These are phyloP conservation scores for Thermothelomyces thermophilus DNA, from an alignment of 2,329 filamentous ascomycete genomes.

Conservation along the genomic window DNA sequence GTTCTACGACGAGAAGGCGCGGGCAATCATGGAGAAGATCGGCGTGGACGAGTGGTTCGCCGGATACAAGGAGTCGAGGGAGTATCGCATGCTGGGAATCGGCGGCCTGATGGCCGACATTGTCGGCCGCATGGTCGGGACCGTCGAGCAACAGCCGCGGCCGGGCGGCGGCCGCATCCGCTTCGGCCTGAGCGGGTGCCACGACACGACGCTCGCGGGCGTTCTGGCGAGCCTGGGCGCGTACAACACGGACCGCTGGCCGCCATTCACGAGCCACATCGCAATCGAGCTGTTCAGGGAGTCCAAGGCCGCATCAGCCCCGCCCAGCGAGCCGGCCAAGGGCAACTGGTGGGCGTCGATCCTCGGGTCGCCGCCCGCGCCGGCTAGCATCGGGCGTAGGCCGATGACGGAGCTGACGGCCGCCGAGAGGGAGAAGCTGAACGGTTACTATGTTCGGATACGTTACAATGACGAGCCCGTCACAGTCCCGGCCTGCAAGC, in stretches of 20 bases:
- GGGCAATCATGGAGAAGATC: constrained; percentile 65
- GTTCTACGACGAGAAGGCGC: constrained; percentile 75
- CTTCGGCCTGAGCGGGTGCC: constrained; percentile 77
- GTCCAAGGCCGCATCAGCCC: constrained; percentile 24
- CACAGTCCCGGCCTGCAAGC: constrained; percentile 72
- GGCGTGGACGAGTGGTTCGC: constrained; percentile 88
- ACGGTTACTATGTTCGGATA: constrained; percentile 80
- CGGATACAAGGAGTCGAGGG: constrained; percentile 74
- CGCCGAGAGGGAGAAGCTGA: constrained; percentile 52
- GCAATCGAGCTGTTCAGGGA: constrained; percentile 82
- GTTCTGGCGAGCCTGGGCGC: constrained; percentile 72
- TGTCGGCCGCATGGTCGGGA: constrained; percentile 65
- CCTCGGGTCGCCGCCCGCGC: constrained; percentile 30
- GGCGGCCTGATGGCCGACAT: constrained; percentile 80
- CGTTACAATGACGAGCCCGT: constrained; percentile 86
- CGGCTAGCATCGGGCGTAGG: constrained; percentile 53
- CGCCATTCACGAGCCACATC: constrained; percentile 86
- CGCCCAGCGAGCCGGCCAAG: constrained; percentile 20
- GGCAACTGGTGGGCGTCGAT: constrained; percentile 31
- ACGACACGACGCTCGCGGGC: constrained; percentile 86
- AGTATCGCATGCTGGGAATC: constrained; percentile 87
- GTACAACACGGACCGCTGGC: constrained; percentile 70
- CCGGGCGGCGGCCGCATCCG: constrained; percentile 54
- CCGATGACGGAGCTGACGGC: constrained; percentile 48
- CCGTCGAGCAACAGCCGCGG: constrained; percentile 50